Conservation (phyloP, 208 protist species). For the Polymyxa betae region DNA sequence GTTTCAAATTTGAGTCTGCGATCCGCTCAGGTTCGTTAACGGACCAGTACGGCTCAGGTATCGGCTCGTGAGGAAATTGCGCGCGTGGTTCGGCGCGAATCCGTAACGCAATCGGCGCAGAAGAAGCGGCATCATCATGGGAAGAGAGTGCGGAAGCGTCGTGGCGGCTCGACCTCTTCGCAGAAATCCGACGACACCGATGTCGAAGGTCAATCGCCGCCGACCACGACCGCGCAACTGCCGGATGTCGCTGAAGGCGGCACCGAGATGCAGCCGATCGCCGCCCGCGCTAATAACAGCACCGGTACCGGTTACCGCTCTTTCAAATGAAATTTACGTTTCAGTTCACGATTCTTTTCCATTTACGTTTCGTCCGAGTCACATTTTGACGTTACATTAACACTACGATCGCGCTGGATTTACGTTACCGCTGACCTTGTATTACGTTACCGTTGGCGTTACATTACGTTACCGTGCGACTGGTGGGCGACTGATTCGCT, state of each 20-base stretch:
- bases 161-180: neutral
- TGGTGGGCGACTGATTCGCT: no score
- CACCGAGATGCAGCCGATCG: no score
- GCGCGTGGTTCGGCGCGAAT: neutral
- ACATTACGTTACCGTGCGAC: no score
- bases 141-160: neutral
- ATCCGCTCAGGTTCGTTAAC: neutral
- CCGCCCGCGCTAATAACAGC: no score
- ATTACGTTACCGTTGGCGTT: no score
- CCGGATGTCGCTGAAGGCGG: neutral
- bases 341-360: no score
- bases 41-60: neutral
- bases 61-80: conserved; percentile 9
- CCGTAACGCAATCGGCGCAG: neutral
- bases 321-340: no score
- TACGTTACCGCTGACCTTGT: no score
- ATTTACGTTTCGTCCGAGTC: no score
- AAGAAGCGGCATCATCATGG: neutral
- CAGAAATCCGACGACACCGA: neutral
- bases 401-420: no score
- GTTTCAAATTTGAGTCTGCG: neutral
- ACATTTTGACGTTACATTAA: no score
- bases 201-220: neutral
- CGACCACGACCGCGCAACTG: neutral
- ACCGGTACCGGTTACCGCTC: no score